Evolutionary conservation across 2,329 filamentous ascomycete species (phyloP), one percentile per base, ranked within the genome.

Genomic region (Metarhizium humberi): DNA sequence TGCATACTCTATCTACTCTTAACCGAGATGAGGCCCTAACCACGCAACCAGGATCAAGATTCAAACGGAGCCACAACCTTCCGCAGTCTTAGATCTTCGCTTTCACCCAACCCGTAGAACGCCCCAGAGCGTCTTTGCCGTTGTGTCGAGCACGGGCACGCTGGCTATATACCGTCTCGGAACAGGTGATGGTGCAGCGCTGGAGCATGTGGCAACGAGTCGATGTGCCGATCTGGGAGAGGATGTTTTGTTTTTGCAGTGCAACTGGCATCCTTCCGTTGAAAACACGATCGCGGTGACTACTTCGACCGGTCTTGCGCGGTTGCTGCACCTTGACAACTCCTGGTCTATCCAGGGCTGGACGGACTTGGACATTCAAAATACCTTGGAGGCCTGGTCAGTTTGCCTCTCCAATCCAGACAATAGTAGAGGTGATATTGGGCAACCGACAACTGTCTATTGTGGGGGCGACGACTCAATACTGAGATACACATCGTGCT

Each of bases 11-110:
- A 20, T 6, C 16, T 20, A 45, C 42, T 45, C 8, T 10, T 20
- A 8, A 20, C n/a, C 18, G n/a, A 18, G n/a, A 18, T 45, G 42
- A 6, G 10, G 25, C 25, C 25, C 42, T 48, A 30, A 48, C 25
- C 3, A 48, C 20, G 20, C 7, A 48, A 48, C 20, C 48, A 61
- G 60, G 36, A 48, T 38, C 32, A 50, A 54, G 55, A 64, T 86
- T 4, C 81, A 89, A 64, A 85, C 79, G 1, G 59, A 85, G 4
- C 64, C 74, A 5, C 83, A 88, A 25, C 79, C 84, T 4, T 90
- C 85, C 53, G 92, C 90, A 6, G 79, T 96, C 32, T 79, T 96
- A 53, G 92, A 96, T 67, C 75, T 96, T 34, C 89, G 92, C 62
- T 97, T 96, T 68, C 82, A 86, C 57, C 82, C 80, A 14, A 47